Percentiles rank a stretch among this genome's conserved stretches.
phyloP scores from a whole-genome alignment of 2,329 filamentous ascomycete genomes.

The Sporothrix globosa region DNA sequence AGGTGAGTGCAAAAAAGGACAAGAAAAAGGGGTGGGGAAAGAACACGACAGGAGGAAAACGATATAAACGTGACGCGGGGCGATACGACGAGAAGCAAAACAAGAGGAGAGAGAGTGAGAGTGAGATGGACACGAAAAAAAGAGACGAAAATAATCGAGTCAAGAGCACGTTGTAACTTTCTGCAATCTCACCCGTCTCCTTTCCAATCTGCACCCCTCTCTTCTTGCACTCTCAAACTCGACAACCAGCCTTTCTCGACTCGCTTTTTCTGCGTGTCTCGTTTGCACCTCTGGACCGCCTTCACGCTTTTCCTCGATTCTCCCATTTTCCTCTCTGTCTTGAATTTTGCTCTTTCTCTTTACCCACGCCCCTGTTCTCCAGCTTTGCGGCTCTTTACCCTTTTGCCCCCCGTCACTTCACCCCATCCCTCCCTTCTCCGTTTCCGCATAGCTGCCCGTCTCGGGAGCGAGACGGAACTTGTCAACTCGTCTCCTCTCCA shows the following conservation, averaged over 20 bases:
- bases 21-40: background rate
- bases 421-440: constrained; percentile 4
- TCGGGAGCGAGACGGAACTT: constrained; percentile 4
- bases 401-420: background rate
- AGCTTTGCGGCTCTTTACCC: background rate
- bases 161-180: background rate
- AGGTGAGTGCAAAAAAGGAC: background rate
- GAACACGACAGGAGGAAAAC: background rate
- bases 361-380: background rate
- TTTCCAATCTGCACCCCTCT: background rate
- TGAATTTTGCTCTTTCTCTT: too few relatives aligned
- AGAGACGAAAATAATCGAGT: background rate
- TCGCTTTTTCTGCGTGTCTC: background rate
- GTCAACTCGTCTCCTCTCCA: background rate
- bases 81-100: too few relatives aligned
- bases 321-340: background rate
- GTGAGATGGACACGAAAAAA: too few relatives aligned
- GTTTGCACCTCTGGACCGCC: background rate
- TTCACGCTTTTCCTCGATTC: background rate
- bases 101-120: background rate
- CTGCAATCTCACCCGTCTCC: background rate
- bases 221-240: background rate
- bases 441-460: background rate
- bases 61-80: too few relatives aligned
- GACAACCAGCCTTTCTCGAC: background rate